Conservation (phyloP, 139 green algal genomes). For the Chlorokybus atmophyticus region DNA sequence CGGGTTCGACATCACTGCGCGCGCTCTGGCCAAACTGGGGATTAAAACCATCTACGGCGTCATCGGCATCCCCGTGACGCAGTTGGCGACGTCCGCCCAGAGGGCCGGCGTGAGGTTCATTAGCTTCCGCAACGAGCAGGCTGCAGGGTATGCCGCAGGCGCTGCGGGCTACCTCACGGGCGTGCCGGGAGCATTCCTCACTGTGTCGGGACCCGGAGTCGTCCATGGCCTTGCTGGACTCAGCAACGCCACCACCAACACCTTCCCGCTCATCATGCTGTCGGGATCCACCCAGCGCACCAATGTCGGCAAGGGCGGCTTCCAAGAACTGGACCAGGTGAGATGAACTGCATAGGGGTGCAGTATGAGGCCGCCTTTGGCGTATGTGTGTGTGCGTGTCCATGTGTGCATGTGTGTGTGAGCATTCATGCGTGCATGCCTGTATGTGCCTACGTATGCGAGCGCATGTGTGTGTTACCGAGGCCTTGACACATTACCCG, state of each 20-base stretch:
- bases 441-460: no score
- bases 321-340: slow-evolving; percentile 76
- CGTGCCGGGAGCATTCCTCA: slow-evolving; percentile 55
- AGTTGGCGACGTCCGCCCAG: slow-evolving; percentile 54
- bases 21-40: slow-evolving; percentile 37
- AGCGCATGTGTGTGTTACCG: no score
- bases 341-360: no score
- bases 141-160: slow-evolving; percentile 64
- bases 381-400: no score
- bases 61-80: slow-evolving; percentile 69
- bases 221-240: slow-evolving; percentile 62
- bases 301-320: slow-evolving; percentile 60
- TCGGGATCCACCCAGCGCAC: slow-evolving; percentile 42
- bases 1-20: no score
- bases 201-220: slow-evolving; percentile 59
- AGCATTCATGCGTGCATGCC: no score
- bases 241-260: slow-evolving; percentile 51
- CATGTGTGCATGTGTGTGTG: no score
- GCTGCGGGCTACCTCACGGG: slow-evolving; percentile 57
- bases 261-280: slow-evolving; percentile 64
- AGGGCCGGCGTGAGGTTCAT: slow-evolving; percentile 62
- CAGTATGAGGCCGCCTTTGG: no score
- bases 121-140: slow-evolving; percentile 68
- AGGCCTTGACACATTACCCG: no score
- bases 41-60: slow-evolving; percentile 65